phyloP scores from a whole-genome alignment of 257 asterid genomes.

The Nicotiana otophora region DNA sequence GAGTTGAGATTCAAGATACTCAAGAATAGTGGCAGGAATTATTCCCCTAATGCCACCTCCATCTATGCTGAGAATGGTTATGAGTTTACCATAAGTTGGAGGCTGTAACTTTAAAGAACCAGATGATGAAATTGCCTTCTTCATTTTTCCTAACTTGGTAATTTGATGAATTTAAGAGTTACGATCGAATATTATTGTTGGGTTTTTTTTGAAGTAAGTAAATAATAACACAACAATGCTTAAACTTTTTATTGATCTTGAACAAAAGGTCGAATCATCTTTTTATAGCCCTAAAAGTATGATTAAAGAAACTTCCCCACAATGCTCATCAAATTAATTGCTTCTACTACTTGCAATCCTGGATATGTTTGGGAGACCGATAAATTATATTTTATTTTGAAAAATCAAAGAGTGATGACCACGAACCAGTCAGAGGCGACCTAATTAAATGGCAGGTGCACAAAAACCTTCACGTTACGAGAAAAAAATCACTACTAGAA shows the following conservation, averaged over 20 bases:
- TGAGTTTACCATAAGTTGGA: background rate
- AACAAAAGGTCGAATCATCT: too few species aligned
- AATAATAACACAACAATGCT: too few species aligned
- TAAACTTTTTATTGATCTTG: too few species aligned
- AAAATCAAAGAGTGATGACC: background rate
- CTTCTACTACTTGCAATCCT: background rate
- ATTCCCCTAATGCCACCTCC: slow-evolving; percentile 6
- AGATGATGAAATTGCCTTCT: background rate
- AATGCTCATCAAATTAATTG: background rate
- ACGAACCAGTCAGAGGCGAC: background rate
- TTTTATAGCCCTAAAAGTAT: too few species aligned
- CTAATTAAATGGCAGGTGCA: background rate
- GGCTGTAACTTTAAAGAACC: background rate
- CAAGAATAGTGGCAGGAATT: slow-evolving; percentile 1
- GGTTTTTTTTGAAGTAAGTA: too few species aligned
- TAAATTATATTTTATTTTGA: too few species aligned
- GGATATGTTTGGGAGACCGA: background rate
- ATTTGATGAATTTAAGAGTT: background rate
- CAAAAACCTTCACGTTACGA: background rate
- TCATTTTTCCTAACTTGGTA: background rate
- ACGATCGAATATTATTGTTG: too few species aligned
- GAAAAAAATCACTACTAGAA: too few species aligned
- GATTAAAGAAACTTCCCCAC: too few species aligned
- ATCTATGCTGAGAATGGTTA: background rate
- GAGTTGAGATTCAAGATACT: slow-evolving; percentile 7